phyloP scores from a whole-genome alignment of 495 filamentous ascomycete species.

The Pyrenopolyporus hunteri region DNA sequence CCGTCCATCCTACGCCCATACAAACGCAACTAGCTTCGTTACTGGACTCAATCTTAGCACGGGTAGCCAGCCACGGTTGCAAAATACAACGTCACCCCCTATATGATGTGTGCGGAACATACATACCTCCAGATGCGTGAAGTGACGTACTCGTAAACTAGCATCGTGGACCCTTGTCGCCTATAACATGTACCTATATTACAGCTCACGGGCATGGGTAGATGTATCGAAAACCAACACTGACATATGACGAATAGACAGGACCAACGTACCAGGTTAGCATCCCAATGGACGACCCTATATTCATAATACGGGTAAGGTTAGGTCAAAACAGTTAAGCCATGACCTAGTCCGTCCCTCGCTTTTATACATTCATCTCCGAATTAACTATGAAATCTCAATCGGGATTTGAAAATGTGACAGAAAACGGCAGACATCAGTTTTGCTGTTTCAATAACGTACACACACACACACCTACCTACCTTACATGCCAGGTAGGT shows the following conservation, averaged over 20 bases:
- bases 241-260: conserved; percentile 5
- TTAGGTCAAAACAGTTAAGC: not conserved
- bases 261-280: not conserved
- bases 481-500: too few species aligned
- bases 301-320: not conserved
- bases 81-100: too few species aligned
- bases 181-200: conserved; percentile 11
- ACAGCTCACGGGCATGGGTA: conserved; percentile 12
- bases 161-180: not conserved
- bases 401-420: not conserved
- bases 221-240: not conserved
- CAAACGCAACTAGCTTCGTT: too few species aligned
- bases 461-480: too few species aligned
- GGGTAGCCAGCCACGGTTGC: too few species aligned
- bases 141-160: conserved; percentile 19
- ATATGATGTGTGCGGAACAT: not conserved
- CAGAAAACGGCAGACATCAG: too few species aligned
- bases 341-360: not conserved
- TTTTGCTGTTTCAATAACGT: too few species aligned
- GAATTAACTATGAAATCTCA: too few species aligned
- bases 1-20: too few species aligned
- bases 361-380: too few species aligned
- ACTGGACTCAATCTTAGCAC: too few species aligned
- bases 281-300: not conserved
- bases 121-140: not conserved